Base-by-base conservation (phyloP, 1,139 yeast species). In the Diutina rugosa region DNA sequence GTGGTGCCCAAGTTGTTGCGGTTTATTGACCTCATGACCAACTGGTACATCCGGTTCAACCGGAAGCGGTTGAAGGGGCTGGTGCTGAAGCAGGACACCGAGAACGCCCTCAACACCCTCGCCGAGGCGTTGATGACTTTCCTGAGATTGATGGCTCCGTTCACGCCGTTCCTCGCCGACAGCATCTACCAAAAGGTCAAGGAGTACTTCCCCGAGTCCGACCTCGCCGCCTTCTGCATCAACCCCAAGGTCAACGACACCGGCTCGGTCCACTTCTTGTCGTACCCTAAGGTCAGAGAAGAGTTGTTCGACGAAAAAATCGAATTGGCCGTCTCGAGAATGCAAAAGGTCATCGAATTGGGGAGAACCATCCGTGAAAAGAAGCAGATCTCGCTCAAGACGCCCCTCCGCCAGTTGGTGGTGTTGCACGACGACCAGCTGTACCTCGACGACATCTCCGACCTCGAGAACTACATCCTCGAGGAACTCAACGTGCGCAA, bases 41-140 rank as follows among this genome's bases (percentile, higher is more conserved):
- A 95, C 77, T 93, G 99, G 99, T 95, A 95, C 78, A 95, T 95
- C 70, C 86, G 99, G 72, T 87, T 95, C 73, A 93, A 95, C 78
- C 91, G 99, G 78, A 84, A 91, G 76, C 93, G 99, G 78, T 81
- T 95, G 67, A 95, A 95, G 85, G 98, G 99, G 68, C 90, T 85
- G 67, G 86, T 81, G 58, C 97, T 95, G 60, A 73, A 81, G 56
- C 86, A 84, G 56, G 99, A 95, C 68, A 87, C 97, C 64, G 72
- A 82, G 63, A 80, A 80, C 67, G 97, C 96, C 56, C 81, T 95
- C 68, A 93, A 93, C 73, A 88, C 97, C 26, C 78, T 95, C 69
- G 84, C 90, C 58, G 97, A 90, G 70, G 96, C 96, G 44, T 77
- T 91, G 63, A 87, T 87, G 69, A 90, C 90, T 51, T 83, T 95